Conservation (phyloP, 2,329 filamentous ascomycete species). For the Periglandula ipomoeae region DNA sequence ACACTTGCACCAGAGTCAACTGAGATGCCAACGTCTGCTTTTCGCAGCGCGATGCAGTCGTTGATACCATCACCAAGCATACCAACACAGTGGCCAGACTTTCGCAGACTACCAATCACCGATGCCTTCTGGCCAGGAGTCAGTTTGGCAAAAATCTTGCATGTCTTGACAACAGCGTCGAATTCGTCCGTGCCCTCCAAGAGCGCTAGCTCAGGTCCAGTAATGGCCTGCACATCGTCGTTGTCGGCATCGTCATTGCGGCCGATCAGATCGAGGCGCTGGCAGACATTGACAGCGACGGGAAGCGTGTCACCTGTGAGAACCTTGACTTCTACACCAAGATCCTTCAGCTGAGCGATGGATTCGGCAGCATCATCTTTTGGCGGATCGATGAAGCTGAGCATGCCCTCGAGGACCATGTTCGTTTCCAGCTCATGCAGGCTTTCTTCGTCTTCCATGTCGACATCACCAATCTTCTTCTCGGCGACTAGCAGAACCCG, state of each 20-base stretch:
- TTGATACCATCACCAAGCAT: conserved; percentile 23
- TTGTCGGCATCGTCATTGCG: conserved; percentile 9
- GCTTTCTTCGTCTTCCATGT: conserved; percentile 12
- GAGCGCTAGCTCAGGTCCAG: conserved; percentile 14
- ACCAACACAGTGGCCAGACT: conserved; percentile 17
- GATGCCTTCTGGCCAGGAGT: conserved; percentile 18
- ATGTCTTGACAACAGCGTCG: conserved; percentile 14
- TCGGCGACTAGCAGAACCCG: conserved; percentile 17
- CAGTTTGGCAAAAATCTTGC: conserved; percentile 21
- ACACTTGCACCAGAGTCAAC: conserved; percentile 20
- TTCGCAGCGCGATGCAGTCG: conserved; percentile 19
- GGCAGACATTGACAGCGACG: conserved; percentile 20
- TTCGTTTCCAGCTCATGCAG: conserved; percentile 14
- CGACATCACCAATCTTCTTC: conserved; percentile 10
- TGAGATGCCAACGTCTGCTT: conserved; percentile 20
- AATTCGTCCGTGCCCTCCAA: conserved; percentile 13
- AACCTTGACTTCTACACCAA: conserved; percentile 20
- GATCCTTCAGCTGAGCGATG: conserved; percentile 13
- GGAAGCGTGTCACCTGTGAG: conserved; percentile 19
- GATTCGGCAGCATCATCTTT: conserved; percentile 19
- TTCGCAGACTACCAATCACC: conserved; percentile 16
- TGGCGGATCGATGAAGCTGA: conserved; percentile 20
- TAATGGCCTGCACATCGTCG: conserved; percentile 16
- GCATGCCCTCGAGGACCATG: conserved; percentile 18
- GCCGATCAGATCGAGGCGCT: conserved; percentile 14